Conservation (phyloP, 495 filamentous ascomycete species). For the Daldinia concentrica region DNA sequence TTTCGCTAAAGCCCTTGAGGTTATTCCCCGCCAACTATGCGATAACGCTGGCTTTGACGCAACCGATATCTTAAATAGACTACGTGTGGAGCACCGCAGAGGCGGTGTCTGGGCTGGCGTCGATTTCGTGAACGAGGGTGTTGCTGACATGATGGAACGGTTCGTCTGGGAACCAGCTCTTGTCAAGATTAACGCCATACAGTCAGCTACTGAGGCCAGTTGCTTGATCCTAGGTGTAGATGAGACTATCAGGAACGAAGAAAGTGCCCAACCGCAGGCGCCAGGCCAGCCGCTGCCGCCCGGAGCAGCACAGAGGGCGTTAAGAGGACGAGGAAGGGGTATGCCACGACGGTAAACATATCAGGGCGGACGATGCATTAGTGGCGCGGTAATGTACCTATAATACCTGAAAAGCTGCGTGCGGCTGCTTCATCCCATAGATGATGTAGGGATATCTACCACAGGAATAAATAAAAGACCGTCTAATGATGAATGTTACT, state of each 20-base stretch:
- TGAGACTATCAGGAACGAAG: constrained; percentile 97
- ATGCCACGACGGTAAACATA: constrained; percentile 80
- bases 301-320: constrained; percentile 89
- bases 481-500: constrained; percentile 5
- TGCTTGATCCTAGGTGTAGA: constrained; percentile 96
- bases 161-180: constrained; percentile 98
- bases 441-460: constrained; percentile 24
- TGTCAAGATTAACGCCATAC: constrained; percentile 97
- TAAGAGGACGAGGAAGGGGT: constrained; percentile 84
- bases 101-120: constrained; percentile 94
- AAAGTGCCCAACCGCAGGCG: constrained; percentile 81
- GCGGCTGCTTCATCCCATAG: constrained; percentile 16
- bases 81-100: constrained; percentile 93
- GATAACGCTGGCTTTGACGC: constrained; percentile 99
- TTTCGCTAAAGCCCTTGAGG: constrained; percentile 95
- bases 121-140: constrained; percentile 91
- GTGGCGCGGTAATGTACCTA: constrained; percentile 26
- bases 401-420: constrained; percentile 33
- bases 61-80: constrained; percentile 93
- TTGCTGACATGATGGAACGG: constrained; percentile 87
- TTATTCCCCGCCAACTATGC: constrained; percentile 95
- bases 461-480: constrained; percentile 30
- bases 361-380: constrained; percentile 8
- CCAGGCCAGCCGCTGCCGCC: constrained; percentile 83
- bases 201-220: constrained; percentile 92